phyloP scores from a whole-genome alignment of 371 early-diverging fungal genomes.

The Mucor mucedo region DNA sequence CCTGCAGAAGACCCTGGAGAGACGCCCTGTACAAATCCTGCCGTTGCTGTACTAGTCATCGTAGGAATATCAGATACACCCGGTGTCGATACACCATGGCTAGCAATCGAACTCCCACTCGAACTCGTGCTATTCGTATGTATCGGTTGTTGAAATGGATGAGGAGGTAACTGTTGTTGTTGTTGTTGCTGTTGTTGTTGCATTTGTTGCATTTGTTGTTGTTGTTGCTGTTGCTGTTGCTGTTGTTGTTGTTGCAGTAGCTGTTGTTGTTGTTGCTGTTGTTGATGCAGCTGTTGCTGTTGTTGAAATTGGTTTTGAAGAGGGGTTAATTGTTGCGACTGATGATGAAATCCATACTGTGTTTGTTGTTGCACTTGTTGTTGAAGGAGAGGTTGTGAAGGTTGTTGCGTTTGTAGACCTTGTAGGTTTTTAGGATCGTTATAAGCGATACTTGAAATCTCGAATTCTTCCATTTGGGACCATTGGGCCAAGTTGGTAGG shows the following conservation, averaged over 20 bases:
- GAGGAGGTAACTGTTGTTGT: not conserved
- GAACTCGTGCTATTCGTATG: conserved; percentile 46
- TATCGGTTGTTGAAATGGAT: conserved; percentile 26
- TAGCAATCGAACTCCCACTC: conserved; percentile 38
- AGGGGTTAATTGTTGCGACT: conserved; percentile 11
- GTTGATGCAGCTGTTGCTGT: conserved; percentile 5
- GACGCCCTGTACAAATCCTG: conserved; percentile 25
- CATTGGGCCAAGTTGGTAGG: conserved; percentile 80
- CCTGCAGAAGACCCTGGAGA: conserved; percentile 33
- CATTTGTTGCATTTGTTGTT: not conserved
- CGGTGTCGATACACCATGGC: conserved; percentile 43
- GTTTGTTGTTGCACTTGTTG: conserved; percentile 6
- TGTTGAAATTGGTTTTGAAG: conserved; percentile 12
- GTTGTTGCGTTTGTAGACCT: conserved; percentile 16
- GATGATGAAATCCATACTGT: not conserved
- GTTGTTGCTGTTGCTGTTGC: not conserved
- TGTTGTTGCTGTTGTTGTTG: conserved; percentile 7
- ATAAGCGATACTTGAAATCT: conserved; percentile 30
- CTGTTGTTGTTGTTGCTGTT: not conserved
- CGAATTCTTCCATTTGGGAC: conserved; percentile 80
- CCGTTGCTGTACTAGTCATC: conserved; percentile 13
- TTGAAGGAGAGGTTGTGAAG: conserved; percentile 1
- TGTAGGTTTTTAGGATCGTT: conserved; percentile 5
- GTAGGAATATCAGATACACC: conserved; percentile 27
- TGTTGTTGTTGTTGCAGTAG: not conserved